Evolutionary conservation across 2,329 filamentous ascomycete genomes (phyloP), one percentile per base, ranked within the genome.

Genomic region (Aspergillus sp.): DNA sequence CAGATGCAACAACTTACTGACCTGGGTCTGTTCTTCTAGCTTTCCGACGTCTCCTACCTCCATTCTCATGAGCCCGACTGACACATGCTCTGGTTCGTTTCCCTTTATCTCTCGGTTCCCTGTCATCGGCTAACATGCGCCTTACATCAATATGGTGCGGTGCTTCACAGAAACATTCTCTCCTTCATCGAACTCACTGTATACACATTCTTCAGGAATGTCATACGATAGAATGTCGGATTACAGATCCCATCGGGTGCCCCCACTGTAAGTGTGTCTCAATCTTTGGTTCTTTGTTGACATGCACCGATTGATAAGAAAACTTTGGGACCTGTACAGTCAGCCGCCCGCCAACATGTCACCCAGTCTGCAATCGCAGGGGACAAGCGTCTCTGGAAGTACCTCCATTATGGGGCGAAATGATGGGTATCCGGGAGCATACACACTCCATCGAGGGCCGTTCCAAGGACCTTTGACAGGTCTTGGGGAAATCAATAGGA

Each of bases 21-120:
- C 63, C 42, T 42, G 51, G 57, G 44, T 64, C 59, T 58, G 59
- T 68, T 65, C 67, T 69, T 71, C 64, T 75, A 85, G 83, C 71
- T 86, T 83, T 72, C 78, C 81, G 63, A 68, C 79, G 64, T 77
- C 77, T 62, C 74, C 80, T 70, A 78, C 80, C 32, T 36, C 32
- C 66, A 79, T 84, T 67, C 80, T 84, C 61, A 75, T 80, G 73
- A 80, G 76, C 65, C 77, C 79, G 55, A 70, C 77, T 56, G 83
- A 86, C 75, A 83, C 84, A 62, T 83, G 81, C 59, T 82, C 80
- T 59, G 83, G 83, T 69, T 84, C 81, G 65, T 80, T 79, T 68
- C 13, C 41, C 30, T 23, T 36, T 42, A 36, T 44, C 17, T 36
- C 32, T 38, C 17, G 55, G 17, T 17, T 39, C 25, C 27, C 42